Evolutionary conservation across 495 filamentous ascomycete species (phyloP).

Genomic region (Penicillium pancosmium): DNA sequence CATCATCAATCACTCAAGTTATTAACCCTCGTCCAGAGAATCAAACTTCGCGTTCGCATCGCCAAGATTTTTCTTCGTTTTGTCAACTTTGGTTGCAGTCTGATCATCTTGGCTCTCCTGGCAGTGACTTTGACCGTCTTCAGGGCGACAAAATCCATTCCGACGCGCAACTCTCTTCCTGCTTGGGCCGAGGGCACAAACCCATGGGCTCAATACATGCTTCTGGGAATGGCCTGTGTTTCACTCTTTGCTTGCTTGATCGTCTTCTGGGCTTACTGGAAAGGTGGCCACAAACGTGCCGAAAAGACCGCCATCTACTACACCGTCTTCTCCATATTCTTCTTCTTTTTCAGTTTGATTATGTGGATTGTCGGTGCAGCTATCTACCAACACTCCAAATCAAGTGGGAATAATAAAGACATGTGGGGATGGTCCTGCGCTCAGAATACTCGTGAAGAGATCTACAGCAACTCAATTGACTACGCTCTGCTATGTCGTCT

Average conservation of each 20-base stretch:
- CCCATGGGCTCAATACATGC: slow-evolving; percentile 85
- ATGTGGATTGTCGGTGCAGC: slow-evolving; percentile 92
- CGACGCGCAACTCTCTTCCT: slow-evolving; percentile 75
- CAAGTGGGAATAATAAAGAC: slow-evolving; percentile 74
- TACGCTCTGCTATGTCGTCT: slow-evolving; percentile 95
- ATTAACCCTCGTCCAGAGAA: slow-evolving; percentile 60
- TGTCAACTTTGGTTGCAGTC: slow-evolving; percentile 93
- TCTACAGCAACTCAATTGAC: slow-evolving; percentile 77
- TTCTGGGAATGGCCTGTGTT: slow-evolving; percentile 74
- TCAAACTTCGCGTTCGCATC: slow-evolving; percentile 89
- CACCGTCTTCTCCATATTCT: slow-evolving; percentile 84
- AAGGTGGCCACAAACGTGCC: slow-evolving; percentile 83
- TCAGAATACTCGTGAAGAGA: slow-evolving; percentile 73
- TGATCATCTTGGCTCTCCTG: slow-evolving; percentile 90
- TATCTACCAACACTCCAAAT: slow-evolving; percentile 75
- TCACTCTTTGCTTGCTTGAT: slow-evolving; percentile 78
- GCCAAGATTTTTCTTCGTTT: slow-evolving; percentile 92
- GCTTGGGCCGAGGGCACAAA: slow-evolving; percentile 80
- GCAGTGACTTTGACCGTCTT: slow-evolving; percentile 86
- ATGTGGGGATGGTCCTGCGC: slow-evolving; percentile 98
- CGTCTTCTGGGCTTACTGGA: slow-evolving; percentile 86
- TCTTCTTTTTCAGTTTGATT: slow-evolving; percentile 91
- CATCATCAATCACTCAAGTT: background rate
- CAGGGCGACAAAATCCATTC: slow-evolving; percentile 73
- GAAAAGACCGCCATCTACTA: slow-evolving; percentile 95